A percentile compares a stretch with the other conserved stretches of the same genome.
Evolutionary conservation across 2,329 filamentous ascomycete genomes (phyloP).

Genomic region (Pyricularia grisea): DNA sequence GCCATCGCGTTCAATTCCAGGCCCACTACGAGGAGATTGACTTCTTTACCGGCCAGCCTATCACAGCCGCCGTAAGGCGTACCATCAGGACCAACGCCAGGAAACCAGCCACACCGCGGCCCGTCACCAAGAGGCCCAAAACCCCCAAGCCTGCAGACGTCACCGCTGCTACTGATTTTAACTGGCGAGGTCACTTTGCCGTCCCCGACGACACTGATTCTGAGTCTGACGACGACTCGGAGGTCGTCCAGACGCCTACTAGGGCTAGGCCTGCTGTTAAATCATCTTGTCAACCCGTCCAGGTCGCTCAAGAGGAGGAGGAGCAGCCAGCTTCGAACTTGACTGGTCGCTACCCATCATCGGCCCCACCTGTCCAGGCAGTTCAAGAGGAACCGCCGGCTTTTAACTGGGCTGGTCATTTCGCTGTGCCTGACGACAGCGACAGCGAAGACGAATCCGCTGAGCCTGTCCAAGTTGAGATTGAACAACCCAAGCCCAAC

Average conservation of each 20-base stretch:
- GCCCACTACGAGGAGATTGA: neutral
- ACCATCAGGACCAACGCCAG: neutral
- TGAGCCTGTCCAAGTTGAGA: neutral
- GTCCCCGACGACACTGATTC: neutral
- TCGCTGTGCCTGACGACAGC: constrained; percentile 1
- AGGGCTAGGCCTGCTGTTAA: neutral
- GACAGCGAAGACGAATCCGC: neutral
- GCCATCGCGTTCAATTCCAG: neutral
- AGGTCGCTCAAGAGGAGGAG: neutral
- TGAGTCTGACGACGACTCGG: neutral
- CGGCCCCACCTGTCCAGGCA: neutral
- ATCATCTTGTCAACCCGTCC: neutral
- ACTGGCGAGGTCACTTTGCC: neutral
- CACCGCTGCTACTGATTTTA: neutral
- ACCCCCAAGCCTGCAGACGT: neutral
- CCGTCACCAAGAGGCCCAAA: neutral
- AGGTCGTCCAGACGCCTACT: neutral
- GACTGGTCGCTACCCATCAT: neutral
- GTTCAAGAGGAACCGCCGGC: neutral
- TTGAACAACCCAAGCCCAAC: neutral
- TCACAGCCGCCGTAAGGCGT: neutral
- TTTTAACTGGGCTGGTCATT: constrained; percentile 1
- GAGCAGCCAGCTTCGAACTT: neutral
- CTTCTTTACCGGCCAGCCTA: neutral
- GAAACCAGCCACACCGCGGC: neutral